These are phyloP conservation scores for Saksenaea oblongispora DNA, from an alignment of 371 early-diverging fungal species.

Conservation along the genomic window DNA sequence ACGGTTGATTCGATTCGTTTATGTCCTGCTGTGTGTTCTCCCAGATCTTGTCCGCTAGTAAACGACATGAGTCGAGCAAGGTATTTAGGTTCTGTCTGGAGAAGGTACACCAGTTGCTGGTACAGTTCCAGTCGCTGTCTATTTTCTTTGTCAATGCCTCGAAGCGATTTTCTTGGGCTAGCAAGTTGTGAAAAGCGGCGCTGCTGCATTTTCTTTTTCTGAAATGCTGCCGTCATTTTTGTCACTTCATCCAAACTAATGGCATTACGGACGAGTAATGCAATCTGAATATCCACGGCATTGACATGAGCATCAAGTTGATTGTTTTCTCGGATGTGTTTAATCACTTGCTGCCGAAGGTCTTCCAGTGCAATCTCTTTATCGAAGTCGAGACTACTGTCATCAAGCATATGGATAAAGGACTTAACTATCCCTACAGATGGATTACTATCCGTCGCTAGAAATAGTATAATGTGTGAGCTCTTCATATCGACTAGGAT, in stretches of 20 bases:
- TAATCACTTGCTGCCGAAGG: conserved; percentile 83
- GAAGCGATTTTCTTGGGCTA: conserved; percentile 41
- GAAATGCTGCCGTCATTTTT: conserved; percentile 58
- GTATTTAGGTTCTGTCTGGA: conserved; percentile 96
- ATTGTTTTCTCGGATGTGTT: conserved; percentile 89
- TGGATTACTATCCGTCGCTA: conserved; percentile 76
- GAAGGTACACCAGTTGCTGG: conserved; percentile 90
- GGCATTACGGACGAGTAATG: conserved; percentile 95
- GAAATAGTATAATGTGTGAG: neutral
- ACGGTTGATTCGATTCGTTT: conserved; percentile 87
- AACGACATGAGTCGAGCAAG: conserved; percentile 84
- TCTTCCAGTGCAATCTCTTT: conserved; percentile 88
- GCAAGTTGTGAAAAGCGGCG: conserved; percentile 47
- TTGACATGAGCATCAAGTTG: conserved; percentile 81
- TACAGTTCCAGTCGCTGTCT: conserved; percentile 76
- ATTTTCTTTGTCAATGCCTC: conserved; percentile 84
- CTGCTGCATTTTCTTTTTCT: conserved; percentile 54
- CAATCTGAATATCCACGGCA: conserved; percentile 94
- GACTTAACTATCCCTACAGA: conserved; percentile 79
- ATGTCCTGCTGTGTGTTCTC: conserved; percentile 5
- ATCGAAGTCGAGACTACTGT: conserved; percentile 90
- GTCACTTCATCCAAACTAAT: conserved; percentile 92
- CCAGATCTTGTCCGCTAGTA: conserved; percentile 64
- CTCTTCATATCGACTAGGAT: neutral
- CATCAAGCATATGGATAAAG: conserved; percentile 89